Conservation (phyloP, 1,284 basidiomycete species). For the Apiotrichum domesticum region DNA sequence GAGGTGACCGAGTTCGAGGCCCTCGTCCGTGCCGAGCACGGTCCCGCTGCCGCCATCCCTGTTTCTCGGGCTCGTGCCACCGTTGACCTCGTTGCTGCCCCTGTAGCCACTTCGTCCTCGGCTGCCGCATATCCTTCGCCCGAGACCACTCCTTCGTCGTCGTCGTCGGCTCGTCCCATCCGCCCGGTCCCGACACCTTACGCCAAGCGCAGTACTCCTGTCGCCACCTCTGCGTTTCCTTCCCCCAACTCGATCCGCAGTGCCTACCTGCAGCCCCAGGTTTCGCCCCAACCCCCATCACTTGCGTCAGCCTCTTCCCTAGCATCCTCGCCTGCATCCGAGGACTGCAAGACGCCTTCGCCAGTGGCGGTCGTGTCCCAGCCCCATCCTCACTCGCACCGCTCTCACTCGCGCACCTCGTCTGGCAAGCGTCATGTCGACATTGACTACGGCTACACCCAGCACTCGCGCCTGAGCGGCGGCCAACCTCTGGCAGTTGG, state of each 20-base stretch:
- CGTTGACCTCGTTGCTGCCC: slow-evolving; percentile 2
- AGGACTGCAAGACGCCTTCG: slow-evolving; percentile 45
- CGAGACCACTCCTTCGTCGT: slow-evolving; percentile 38
- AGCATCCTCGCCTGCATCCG: slow-evolving; percentile 39
- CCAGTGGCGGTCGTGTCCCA: slow-evolving; percentile 30
- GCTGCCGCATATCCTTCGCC: slow-evolving; percentile 38
- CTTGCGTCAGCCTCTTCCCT: slow-evolving; percentile 39
- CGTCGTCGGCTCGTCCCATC: slow-evolving; percentile 33
- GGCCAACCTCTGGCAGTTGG: slow-evolving; percentile 14
- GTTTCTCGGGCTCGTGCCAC: slow-evolving; percentile 8
- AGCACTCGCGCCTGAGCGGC: slow-evolving; percentile 5
- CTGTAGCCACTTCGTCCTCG: slow-evolving; percentile 4
- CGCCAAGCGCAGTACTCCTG: slow-evolving; percentile 8
- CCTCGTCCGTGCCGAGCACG: slow-evolving; percentile 33
- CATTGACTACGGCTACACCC: slow-evolving; percentile 9
- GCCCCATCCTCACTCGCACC: slow-evolving; percentile 5
- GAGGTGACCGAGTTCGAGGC: slow-evolving; percentile 41
- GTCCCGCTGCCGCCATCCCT: slow-evolving; percentile 23
- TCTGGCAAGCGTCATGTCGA: slow-evolving; percentile 12
- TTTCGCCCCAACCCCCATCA: slow-evolving; percentile 33
- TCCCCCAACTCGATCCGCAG: slow-evolving; percentile 11
- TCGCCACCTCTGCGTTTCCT: slow-evolving; percentile 8
- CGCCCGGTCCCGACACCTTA: slow-evolving; percentile 28
- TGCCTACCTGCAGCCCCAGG: slow-evolving; percentile 21
- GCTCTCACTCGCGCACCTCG: background rate